These are phyloP conservation scores for Adansonia gregorii DNA, from an alignment of 441 rosid species.

Conservation along the genomic window DNA sequence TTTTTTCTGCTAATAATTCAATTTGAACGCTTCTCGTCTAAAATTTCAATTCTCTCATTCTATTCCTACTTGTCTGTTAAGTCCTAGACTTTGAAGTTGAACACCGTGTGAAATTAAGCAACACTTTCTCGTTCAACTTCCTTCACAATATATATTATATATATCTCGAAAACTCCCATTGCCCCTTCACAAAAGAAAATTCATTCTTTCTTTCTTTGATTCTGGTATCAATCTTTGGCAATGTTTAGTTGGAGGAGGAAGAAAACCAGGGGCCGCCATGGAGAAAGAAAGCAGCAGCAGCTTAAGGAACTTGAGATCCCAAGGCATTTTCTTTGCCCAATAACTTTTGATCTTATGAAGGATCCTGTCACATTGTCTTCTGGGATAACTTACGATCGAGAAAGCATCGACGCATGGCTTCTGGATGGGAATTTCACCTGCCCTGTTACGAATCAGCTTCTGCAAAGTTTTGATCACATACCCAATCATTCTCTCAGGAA, in stretches of 20 bases:
- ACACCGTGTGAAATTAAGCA: no score
- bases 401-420: slow-evolving; percentile 60
- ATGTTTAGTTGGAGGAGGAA: slow-evolving; percentile 55
- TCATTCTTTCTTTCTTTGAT: not conserved
- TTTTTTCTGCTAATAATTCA: no score
- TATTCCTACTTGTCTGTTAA: no score
- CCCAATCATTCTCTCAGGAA: slow-evolving; percentile 55
- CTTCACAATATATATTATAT: no score
- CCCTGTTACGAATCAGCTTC: slow-evolving; percentile 45
- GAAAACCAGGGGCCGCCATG: slow-evolving; percentile 16
- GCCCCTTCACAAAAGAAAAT: no score
- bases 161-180: no score
- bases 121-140: no score
- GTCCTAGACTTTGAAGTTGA: no score
- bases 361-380: slow-evolving; percentile 62
- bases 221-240: slow-evolving; percentile 12
- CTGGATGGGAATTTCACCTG: slow-evolving; percentile 55
- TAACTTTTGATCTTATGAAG: slow-evolving; percentile 59
- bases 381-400: slow-evolving; percentile 66
- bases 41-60: no score
- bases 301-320: slow-evolving; percentile 41
- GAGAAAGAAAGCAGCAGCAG: slow-evolving; percentile 2
- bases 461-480: slow-evolving; percentile 47
- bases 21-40: no score
- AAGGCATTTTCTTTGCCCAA: slow-evolving; percentile 52